Conservation (phyloP, 2,329 filamentous ascomycete species). For the Stemphylium vesicarium region DNA sequence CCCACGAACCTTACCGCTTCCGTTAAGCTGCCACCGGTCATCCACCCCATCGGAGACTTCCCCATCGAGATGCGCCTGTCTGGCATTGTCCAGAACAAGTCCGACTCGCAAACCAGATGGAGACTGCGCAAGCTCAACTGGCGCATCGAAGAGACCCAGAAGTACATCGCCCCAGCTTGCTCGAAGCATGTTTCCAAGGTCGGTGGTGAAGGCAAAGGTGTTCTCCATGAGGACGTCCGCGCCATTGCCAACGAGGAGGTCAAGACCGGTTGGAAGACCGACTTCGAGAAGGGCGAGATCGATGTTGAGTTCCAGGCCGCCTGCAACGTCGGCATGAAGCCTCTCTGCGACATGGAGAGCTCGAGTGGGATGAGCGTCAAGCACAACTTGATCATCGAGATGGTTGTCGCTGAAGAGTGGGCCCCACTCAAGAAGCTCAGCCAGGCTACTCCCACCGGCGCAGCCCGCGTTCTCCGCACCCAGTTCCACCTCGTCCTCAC, state of each 20-base stretch:
- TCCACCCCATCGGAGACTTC: slow-evolving; percentile 86
- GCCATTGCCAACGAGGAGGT: slow-evolving; percentile 81
- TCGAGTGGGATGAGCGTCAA: slow-evolving; percentile 77
- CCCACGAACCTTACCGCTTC: slow-evolving; percentile 91
- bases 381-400: slow-evolving; percentile 87
- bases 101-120: slow-evolving; percentile 78
- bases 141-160: slow-evolving; percentile 88
- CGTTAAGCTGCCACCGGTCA: slow-evolving; percentile 79
- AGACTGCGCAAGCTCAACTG: slow-evolving; percentile 89
- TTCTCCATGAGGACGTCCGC: slow-evolving; percentile 75
- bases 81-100: slow-evolving; percentile 77
- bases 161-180: slow-evolving; percentile 80
- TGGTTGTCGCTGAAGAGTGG: slow-evolving; percentile 94
- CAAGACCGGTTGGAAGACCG: slow-evolving; percentile 88
- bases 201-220: slow-evolving; percentile 70
- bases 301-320: slow-evolving; percentile 78
- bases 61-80: slow-evolving; percentile 80
- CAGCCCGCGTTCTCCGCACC: slow-evolving; percentile 89
- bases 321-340: slow-evolving; percentile 67
- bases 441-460: slow-evolving; percentile 83
- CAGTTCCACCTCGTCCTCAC: slow-evolving; percentile 86
- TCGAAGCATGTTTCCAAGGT: slow-evolving; percentile 73
- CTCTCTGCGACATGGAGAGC: slow-evolving; percentile 79
- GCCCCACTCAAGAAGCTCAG: slow-evolving; percentile 71
- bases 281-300: slow-evolving; percentile 74